Conservation (phyloP, 192 early-diverging fungal species). For the Coemansia guatemalensis region DNA sequence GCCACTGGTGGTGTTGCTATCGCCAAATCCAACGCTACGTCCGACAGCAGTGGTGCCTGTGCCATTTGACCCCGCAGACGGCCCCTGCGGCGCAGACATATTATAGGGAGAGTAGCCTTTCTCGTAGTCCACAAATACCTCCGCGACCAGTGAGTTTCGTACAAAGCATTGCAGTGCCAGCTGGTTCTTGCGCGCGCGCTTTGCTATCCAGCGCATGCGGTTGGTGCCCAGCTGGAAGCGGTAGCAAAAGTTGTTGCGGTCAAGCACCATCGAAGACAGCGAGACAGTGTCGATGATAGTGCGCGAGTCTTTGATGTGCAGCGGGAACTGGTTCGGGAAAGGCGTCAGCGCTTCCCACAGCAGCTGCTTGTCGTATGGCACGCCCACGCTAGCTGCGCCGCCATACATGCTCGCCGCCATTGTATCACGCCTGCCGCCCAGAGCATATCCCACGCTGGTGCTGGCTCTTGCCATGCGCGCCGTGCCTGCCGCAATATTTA, state of each 20-base stretch:
- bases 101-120: constrained; percentile 49
- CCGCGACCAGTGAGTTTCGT: constrained; percentile 37
- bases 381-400: constrained; percentile 3
- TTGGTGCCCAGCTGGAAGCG: constrained; percentile 48
- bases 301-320: constrained; percentile 51
- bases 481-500: constrained; percentile 18
- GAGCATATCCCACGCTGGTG: constrained; percentile 28
- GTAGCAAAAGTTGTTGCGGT: constrained; percentile 53
- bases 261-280: constrained; percentile 46
- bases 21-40: background rate
- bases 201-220: constrained; percentile 47
- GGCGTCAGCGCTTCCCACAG: constrained; percentile 54
- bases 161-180: constrained; percentile 47
- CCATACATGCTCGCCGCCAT: constrained; percentile 24
- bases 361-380: constrained; percentile 26
- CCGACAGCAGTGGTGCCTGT: background rate
- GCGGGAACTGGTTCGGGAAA: constrained; percentile 50
- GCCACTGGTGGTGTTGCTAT: constrained; percentile 21
- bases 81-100: constrained; percentile 3
- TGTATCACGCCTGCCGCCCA: constrained; percentile 12
- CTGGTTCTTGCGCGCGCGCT: constrained; percentile 40
- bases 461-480: constrained; percentile 37
- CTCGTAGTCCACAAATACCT: constrained; percentile 52
- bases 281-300: constrained; percentile 41
- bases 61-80: background rate